Conservation (phyloP, 2,329 filamentous ascomycete species). For the Ascochyta viciae-villosae region DNA sequence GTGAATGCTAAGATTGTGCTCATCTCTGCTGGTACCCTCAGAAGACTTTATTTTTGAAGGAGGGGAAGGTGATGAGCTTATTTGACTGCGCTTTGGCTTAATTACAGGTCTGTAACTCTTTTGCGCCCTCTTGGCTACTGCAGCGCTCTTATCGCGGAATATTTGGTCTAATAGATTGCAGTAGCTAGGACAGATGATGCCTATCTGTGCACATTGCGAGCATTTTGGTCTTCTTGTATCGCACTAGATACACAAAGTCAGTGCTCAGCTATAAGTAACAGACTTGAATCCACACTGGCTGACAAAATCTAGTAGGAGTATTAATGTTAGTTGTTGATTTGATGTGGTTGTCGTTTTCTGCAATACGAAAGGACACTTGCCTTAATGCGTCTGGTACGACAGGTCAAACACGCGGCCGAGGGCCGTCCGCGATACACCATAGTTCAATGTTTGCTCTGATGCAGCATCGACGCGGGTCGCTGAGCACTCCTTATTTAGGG, state of each 20-base stretch:
- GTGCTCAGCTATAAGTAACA: not conserved
- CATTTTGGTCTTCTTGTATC: conserved; percentile 16
- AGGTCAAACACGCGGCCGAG: conserved; percentile 20
- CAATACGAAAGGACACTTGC: not conserved
- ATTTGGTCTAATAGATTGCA: conserved; percentile 19
- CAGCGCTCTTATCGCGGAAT: conserved; percentile 25
- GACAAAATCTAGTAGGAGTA: too few species aligned
- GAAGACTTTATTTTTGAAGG: not conserved
- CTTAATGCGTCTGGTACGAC: conserved; percentile 24
- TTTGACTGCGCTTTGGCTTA: not conserved
- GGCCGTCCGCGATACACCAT: conserved; percentile 25
- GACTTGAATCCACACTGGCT: too few species aligned
- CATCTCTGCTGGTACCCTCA: too few species aligned
- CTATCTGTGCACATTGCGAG: conserved; percentile 22
- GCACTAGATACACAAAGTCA: conserved; percentile 13
- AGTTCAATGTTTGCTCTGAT: not conserved
- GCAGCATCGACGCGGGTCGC: conserved; percentile 1
- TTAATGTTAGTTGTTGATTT: too few species aligned
- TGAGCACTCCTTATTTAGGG: conserved; percentile 7
- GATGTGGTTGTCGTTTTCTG: too few species aligned
- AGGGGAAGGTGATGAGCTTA: not conserved
- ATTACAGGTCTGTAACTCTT: conserved; percentile 6
- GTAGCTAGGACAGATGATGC: conserved; percentile 25
- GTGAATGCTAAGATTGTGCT: too few species aligned
- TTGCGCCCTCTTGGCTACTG: conserved; percentile 17